A percentile compares a stretch with the other conserved stretches of the same genome.
These are phyloP conservation scores for Myriosclerotinia scirpicola DNA, from an alignment of 2,329 filamentous ascomycete species.

Conservation along the genomic window DNA sequence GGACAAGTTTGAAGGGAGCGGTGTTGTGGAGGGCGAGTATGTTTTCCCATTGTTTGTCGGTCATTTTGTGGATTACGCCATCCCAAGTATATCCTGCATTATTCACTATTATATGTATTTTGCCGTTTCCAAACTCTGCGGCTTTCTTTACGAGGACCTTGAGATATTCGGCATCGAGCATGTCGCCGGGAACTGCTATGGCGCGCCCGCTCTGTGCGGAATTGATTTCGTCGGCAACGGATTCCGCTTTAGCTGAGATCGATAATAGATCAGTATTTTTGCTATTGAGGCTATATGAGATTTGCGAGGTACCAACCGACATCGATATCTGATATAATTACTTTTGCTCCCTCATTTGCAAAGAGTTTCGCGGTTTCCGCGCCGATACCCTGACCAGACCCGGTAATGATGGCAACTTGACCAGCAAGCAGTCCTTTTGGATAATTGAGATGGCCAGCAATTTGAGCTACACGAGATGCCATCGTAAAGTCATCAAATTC, in stretches of 20 bases:
- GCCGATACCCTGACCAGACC: conserved; percentile 83
- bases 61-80: conserved; percentile 89
- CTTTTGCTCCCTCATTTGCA: conserved; percentile 83
- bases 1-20: conserved; percentile 79
- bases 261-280: conserved; percentile 23
- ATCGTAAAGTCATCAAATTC: conserved; percentile 26
- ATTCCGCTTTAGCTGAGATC: conserved; percentile 61
- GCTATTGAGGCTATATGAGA: conserved; percentile 18
- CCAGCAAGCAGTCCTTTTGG: conserved; percentile 75
- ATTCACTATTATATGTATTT: conserved; percentile 89
- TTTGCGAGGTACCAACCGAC: conserved; percentile 49
- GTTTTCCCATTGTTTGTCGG: conserved; percentile 87
- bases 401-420: conserved; percentile 85
- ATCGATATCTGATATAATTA: conserved; percentile 83
- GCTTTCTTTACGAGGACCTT: conserved; percentile 69
- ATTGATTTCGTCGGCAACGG: conserved; percentile 71
- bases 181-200: conserved; percentile 72
- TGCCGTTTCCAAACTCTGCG: conserved; percentile 78
- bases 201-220: conserved; percentile 58
- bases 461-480: conserved; percentile 62
- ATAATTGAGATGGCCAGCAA: conserved; percentile 78
- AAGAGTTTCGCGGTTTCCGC: conserved; percentile 81
- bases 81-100: conserved; percentile 95
- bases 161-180: conserved; percentile 71
- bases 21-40: conserved; percentile 83